Evolutionary conservation across 2,329 filamentous ascomycete species (phyloP).

Genomic region (Fusarium floridanum): DNA sequence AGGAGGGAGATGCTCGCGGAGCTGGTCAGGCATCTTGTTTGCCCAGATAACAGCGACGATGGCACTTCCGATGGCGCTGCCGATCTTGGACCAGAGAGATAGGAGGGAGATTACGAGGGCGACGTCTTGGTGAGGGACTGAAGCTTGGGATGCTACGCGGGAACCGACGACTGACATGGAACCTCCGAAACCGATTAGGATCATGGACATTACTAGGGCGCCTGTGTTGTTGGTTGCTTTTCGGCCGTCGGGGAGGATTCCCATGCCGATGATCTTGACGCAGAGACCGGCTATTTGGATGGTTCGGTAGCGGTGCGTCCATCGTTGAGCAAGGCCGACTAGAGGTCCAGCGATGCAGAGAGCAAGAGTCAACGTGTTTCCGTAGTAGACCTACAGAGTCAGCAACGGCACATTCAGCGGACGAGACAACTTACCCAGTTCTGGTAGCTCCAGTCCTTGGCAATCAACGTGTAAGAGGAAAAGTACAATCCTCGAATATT

Average conservation of each 20-base stretch:
- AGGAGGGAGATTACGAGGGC: slow-evolving; percentile 51
- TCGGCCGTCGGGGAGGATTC: slow-evolving; percentile 44
- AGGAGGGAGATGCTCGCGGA: slow-evolving; percentile 42
- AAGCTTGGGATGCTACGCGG: slow-evolving; percentile 53
- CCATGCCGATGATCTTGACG: slow-evolving; percentile 54
- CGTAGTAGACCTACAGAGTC: slow-evolving; percentile 51
- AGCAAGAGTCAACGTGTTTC: slow-evolving; percentile 53
- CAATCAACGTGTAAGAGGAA: slow-evolving; percentile 53
- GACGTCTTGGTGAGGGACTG: slow-evolving; percentile 55
- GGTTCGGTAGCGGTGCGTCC: slow-evolving; percentile 55
- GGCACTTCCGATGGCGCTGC: slow-evolving; percentile 51
- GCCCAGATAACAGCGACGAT: slow-evolving; percentile 55
- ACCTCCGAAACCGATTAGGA: slow-evolving; percentile 52
- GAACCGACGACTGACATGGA: slow-evolving; percentile 54
- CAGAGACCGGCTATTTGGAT: slow-evolving; percentile 53
- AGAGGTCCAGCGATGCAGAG: slow-evolving; percentile 53
- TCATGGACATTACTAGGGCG: slow-evolving; percentile 47
- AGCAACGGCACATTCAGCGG: slow-evolving; percentile 35
- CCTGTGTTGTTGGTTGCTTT: slow-evolving; percentile 47
- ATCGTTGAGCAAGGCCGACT: slow-evolving; percentile 50
- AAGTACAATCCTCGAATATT: slow-evolving; percentile 50
- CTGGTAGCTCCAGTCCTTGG: slow-evolving; percentile 56
- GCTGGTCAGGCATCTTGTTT: slow-evolving; percentile 45
- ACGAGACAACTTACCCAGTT: slow-evolving; percentile 54
- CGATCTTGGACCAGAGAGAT: slow-evolving; percentile 54